Conservation (phyloP, 148 eudicot genomes). For the Rhododendron henanense region DNA sequence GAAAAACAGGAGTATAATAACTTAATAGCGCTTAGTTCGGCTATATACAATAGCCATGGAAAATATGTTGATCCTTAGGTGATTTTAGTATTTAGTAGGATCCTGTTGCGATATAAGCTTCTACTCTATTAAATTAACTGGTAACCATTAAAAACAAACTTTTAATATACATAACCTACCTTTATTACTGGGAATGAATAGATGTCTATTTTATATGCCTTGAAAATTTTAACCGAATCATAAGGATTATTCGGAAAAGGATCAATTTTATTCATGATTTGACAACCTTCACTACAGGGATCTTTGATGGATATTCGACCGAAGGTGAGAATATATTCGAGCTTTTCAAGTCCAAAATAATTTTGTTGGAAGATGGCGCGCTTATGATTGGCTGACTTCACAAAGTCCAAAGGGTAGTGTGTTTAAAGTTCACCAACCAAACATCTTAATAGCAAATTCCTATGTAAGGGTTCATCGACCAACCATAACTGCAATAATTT, state of each 20-base stretch:
- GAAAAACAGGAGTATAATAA: too few relatives aligned
- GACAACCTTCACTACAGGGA: neutral
- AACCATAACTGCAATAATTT: neutral
- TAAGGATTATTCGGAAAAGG: too few relatives aligned
- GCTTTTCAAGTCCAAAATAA: neutral
- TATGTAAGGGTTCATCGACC: neutral
- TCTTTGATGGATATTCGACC: neutral
- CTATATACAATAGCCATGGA: too few relatives aligned
- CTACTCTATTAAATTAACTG: neutral
- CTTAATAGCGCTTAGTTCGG: too few relatives aligned
- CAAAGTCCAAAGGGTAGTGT: neutral
- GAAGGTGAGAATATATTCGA: neutral
- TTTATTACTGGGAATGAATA: neutral
- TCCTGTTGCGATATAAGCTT: too few relatives aligned
- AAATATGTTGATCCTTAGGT: too few relatives aligned
- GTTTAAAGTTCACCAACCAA: neutral
- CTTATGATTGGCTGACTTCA: neutral
- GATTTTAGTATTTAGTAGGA: too few relatives aligned
- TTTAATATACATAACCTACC: neutral
- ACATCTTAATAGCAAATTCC: neutral
- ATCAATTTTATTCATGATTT: neutral
- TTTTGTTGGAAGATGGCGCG: neutral
- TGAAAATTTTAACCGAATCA: too few relatives aligned
- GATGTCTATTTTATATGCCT: neutral
- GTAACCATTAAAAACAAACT: neutral